Conservation (phyloP, 2,329 filamentous ascomycete genomes). For the Pseudodiploospora longispora region DNA sequence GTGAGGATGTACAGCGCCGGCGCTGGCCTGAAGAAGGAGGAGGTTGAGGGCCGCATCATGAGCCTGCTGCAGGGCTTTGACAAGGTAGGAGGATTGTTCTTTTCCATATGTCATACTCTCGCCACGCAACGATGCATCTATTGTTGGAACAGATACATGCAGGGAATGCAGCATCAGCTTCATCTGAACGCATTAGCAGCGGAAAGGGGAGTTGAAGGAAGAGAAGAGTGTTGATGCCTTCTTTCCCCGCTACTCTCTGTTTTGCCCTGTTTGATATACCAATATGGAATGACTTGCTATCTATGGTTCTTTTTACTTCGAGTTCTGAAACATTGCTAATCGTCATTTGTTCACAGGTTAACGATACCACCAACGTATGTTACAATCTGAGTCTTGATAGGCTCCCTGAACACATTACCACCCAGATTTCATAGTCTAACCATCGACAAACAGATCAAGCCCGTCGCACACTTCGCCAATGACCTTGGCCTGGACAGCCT, state of each 20-base stretch:
- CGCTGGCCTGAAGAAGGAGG: slow-evolving; percentile 67
- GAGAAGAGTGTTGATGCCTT: too few relatives aligned
- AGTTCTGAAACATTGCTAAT: slow-evolving; percentile 15
- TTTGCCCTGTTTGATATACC: too few relatives aligned
- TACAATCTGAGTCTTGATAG: neutral
- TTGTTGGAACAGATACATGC: too few relatives aligned
- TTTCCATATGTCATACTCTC: slow-evolving; percentile 10
- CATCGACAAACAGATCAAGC: slow-evolving; percentile 57
- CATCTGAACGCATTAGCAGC: too few relatives aligned
- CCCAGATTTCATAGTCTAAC: slow-evolving; percentile 9
- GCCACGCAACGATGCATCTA: neutral
- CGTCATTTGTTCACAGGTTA: slow-evolving; percentile 45
- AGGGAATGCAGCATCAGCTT: too few relatives aligned
- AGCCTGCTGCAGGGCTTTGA: slow-evolving; percentile 93
- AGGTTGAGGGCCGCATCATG: slow-evolving; percentile 88
- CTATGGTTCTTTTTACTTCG: too few relatives aligned
- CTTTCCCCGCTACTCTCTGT: too few relatives aligned
- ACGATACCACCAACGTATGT: slow-evolving; percentile 55
- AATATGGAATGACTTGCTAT: too few relatives aligned
- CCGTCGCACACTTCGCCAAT: slow-evolving; percentile 85
- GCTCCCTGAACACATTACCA: neutral
- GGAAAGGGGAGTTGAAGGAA: too few relatives aligned
- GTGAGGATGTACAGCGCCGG: slow-evolving; percentile 82
- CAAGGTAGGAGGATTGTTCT: slow-evolving; percentile 47
- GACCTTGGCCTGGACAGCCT: slow-evolving; percentile 95